Conservation (phyloP, 192 early-diverging fungal species). For the Phlyctochytrium arcticum region DNA sequence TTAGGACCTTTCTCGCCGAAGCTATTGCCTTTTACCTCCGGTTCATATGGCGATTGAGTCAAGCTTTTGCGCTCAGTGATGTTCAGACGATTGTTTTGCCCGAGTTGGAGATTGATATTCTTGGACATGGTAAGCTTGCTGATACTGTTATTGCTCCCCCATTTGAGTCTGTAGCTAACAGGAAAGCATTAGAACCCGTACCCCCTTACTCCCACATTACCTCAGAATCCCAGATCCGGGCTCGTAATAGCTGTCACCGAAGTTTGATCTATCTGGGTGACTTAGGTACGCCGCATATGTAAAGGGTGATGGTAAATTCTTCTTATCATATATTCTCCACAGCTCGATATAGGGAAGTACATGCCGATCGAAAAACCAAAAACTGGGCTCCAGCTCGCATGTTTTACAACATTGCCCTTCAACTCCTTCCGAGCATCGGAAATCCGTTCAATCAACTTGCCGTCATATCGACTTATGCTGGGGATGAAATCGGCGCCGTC, state of each 20-base stretch:
- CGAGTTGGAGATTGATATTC: constrained; percentile 2
- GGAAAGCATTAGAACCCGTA: not conserved
- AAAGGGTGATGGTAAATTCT: not conserved
- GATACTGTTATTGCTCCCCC: too few relatives aligned
- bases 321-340: constrained; percentile 4
- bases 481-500: constrained; percentile 23
- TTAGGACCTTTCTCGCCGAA: constrained; percentile 23
- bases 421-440: constrained; percentile 54
- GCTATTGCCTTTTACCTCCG: constrained; percentile 24
- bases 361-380: constrained; percentile 49
- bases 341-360: constrained; percentile 62
- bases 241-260: constrained; percentile 28
- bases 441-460: constrained; percentile 79
- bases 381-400: constrained; percentile 54
- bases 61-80: not conserved
- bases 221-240: not conserved
- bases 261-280: constrained; percentile 65
- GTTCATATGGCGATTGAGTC: constrained; percentile 20
- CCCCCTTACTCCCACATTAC: not conserved
- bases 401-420: constrained; percentile 63
- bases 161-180: not conserved
- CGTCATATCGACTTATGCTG: constrained; percentile 56
- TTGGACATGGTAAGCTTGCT: not conserved
- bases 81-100: constrained; percentile 6
- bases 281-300: constrained; percentile 43